These are phyloP conservation scores for Ceratobasidium sp. DNA, from an alignment of 1,284 basidiomycete genomes.

Conservation along the genomic window DNA sequence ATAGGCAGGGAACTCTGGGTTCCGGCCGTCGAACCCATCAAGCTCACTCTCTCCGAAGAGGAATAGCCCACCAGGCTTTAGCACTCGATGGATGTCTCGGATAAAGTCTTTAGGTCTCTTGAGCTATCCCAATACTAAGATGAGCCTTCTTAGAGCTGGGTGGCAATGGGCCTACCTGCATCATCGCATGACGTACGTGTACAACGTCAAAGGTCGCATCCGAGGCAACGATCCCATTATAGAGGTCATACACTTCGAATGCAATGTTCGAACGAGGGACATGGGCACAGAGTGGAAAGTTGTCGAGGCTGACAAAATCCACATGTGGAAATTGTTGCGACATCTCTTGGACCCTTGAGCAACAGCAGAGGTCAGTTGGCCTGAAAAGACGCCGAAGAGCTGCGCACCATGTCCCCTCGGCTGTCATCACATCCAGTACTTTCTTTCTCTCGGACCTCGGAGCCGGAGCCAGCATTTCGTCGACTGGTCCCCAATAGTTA, in stretches of 20 bases:
- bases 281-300: constrained; percentile 3
- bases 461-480: constrained; percentile 5
- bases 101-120: constrained; percentile 9
- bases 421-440: constrained; percentile 31
- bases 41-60: constrained; percentile 24
- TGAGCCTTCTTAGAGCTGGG: neutral
- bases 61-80: constrained; percentile 24
- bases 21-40: constrained; percentile 26
- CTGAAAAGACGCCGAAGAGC: neutral
- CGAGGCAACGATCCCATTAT: neutral
- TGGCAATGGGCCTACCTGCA: neutral
- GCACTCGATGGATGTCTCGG: constrained; percentile 10
- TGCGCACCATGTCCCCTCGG: constrained; percentile 24
- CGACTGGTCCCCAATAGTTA: constrained; percentile 16
- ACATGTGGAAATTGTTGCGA: constrained; percentile 5
- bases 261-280: constrained; percentile 12
- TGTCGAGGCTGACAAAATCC: constrained; percentile 12
- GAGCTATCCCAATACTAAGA: neutral
- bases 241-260: constrained; percentile 33
- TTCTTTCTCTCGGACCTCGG: neutral
- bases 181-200: constrained; percentile 14
- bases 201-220: constrained; percentile 21
- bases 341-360: constrained; percentile 26
- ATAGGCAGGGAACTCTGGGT: constrained; percentile 9
- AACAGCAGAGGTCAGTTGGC: neutral